Evolutionary conservation across 2,329 filamentous ascomycete genomes (phyloP).

Genomic region (Fusarium burgessii): DNA sequence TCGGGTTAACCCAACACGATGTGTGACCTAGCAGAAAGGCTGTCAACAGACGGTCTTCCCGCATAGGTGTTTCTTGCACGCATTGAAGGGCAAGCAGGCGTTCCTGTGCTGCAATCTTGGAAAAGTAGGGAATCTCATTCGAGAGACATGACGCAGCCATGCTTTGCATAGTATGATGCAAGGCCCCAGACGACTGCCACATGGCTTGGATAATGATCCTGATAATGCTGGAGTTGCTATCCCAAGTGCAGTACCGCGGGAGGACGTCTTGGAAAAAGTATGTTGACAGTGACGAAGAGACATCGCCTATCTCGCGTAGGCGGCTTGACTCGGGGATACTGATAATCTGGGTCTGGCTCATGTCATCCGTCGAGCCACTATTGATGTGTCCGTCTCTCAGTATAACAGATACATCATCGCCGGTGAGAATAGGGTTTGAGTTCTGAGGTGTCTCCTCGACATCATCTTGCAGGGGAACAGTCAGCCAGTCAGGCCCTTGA

Average conservation of each 20-base stretch:
- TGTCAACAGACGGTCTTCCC: neutral
- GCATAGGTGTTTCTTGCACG: neutral
- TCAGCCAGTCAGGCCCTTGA: neutral
- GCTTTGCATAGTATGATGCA: conserved; percentile 8
- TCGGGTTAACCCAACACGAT: neutral
- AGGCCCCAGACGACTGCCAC: conserved; percentile 3
- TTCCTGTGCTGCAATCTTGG: neutral
- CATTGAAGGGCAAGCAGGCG: neutral
- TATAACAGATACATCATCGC: neutral
- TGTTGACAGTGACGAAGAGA: conserved; percentile 1
- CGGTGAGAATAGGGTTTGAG: neutral
- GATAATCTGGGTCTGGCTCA: neutral
- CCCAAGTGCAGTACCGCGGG: neutral
- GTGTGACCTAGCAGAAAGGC: neutral
- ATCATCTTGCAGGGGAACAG: neutral
- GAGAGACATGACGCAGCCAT: conserved; percentile 6
- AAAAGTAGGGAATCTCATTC: neutral
- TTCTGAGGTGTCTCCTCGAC: neutral
- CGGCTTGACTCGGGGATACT: neutral
- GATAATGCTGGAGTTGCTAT: neutral
- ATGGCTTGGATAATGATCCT: neutral
- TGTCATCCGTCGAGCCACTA: neutral
- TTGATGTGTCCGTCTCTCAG: neutral
- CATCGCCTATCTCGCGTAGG: neutral
- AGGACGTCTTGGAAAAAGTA: conserved; percentile 7